These are phyloP conservation scores for Candida smagusa DNA, from an alignment of 1,139 yeast species.

Conservation along the genomic window DNA sequence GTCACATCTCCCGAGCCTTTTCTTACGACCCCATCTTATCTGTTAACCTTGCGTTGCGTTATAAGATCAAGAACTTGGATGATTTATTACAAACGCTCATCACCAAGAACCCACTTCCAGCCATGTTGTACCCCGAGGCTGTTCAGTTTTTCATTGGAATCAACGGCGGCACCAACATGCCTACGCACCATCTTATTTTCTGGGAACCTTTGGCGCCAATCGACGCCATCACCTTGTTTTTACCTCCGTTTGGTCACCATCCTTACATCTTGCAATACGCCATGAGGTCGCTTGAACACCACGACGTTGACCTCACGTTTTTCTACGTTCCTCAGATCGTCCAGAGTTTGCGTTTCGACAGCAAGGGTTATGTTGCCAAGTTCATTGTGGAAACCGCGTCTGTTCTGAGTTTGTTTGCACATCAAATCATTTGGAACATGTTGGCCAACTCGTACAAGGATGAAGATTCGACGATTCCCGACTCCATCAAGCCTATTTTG, in stretches of 20 bases:
- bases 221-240: constrained; percentile 79
- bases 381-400: constrained; percentile 91
- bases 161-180: constrained; percentile 40
- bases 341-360: constrained; percentile 82
- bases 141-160: constrained; percentile 54
- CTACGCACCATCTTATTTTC: constrained; percentile 51
- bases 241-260: constrained; percentile 69
- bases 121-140: constrained; percentile 62
- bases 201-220: constrained; percentile 83
- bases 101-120: constrained; percentile 55
- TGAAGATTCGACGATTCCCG: constrained; percentile 80
- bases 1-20: constrained; percentile 54
- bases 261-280: constrained; percentile 79
- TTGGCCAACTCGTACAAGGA: constrained; percentile 89
- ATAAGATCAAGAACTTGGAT: constrained; percentile 41
- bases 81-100: constrained; percentile 48
- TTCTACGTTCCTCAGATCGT: constrained; percentile 98
- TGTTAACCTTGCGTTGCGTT: constrained; percentile 63
- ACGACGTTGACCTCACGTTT: constrained; percentile 85
- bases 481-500: constrained; percentile 76
- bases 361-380: constrained; percentile 79
- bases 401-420: constrained; percentile 88
- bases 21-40: constrained; percentile 71
- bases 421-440: constrained; percentile 98
- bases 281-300: constrained; percentile 84